phyloP scores from a whole-genome alignment of 768 basidiomycete species.

The Termitomyces sp. region DNA sequence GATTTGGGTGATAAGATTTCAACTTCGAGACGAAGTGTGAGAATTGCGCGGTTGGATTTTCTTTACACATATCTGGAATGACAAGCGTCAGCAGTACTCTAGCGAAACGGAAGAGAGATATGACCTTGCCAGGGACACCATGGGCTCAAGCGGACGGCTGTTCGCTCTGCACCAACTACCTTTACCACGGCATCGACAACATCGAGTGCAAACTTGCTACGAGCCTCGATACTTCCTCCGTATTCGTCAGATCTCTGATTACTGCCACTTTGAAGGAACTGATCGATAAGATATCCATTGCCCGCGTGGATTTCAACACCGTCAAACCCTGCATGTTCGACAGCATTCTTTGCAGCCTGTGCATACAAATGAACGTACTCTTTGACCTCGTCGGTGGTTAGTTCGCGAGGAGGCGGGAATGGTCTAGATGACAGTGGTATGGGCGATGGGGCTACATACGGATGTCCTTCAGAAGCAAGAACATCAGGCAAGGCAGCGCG shows the following conservation, averaged over 20 bases:
- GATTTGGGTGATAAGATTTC: conserved; percentile 30
- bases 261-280: conserved; percentile 54
- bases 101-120: neutral
- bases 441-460: conserved; percentile 21
- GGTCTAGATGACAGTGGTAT: conserved; percentile 23
- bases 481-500: conserved; percentile 29
- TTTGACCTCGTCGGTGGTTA: conserved; percentile 43
- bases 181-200: conserved; percentile 45
- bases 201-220: conserved; percentile 53
- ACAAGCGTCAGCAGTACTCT: conserved; percentile 20
- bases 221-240: conserved; percentile 61
- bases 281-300: conserved; percentile 49
- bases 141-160: conserved; percentile 53
- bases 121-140: conserved; percentile 34
- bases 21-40: conserved; percentile 40
- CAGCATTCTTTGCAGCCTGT: conserved; percentile 50
- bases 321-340: conserved; percentile 60
- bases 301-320: conserved; percentile 48
- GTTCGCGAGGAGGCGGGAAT: conserved; percentile 28
- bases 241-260: conserved; percentile 62
- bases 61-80: conserved; percentile 43
- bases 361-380: conserved; percentile 48
- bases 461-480: conserved; percentile 29
- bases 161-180: conserved; percentile 49
- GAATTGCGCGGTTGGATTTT: conserved; percentile 52